Percentiles rank a stretch among this genome's conserved stretches.
phyloP scores from a whole-genome alignment of 2,329 filamentous ascomycete genomes.

The Clonostachys rosea region DNA sequence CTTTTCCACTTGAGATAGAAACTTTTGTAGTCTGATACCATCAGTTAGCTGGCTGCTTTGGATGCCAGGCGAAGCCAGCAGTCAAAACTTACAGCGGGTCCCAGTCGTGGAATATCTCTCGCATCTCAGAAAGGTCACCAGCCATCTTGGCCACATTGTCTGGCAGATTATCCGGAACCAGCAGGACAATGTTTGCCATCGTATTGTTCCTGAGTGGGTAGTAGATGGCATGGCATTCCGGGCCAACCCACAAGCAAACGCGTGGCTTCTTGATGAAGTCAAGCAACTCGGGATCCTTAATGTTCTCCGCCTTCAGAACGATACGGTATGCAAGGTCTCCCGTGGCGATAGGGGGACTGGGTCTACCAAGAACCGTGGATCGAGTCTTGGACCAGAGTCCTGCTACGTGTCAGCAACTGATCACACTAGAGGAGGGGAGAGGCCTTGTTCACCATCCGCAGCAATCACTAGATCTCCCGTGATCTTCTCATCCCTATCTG shows the following conservation, averaged over 20 bases:
- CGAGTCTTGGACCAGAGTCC: neutral
- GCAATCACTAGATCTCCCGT: conserved; percentile 6
- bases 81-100: conserved; percentile 37
- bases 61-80: neutral
- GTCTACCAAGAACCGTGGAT: neutral
- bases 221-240: neutral
- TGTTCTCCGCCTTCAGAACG: neutral
- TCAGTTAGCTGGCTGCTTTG: neutral
- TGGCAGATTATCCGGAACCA: conserved; percentile 1
- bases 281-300: neutral
- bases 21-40: neutral
- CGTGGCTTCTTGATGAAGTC: neutral
- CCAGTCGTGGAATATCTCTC: conserved; percentile 41
- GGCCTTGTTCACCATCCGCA: neutral
- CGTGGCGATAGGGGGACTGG: neutral
- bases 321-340: conserved; percentile 2
- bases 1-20: conserved; percentile 2
- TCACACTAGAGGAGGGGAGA: neutral
- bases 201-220: neutral
- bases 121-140: conserved; percentile 47
- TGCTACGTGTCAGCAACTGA: neutral
- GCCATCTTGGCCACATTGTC: neutral
- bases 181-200: conserved; percentile 1
- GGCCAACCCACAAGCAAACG: conserved; percentile 1
- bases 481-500: conserved; percentile 3